These are phyloP conservation scores for Aquilaria yunnanensis DNA, from an alignment of 345 rosid species.

Conservation along the genomic window DNA sequence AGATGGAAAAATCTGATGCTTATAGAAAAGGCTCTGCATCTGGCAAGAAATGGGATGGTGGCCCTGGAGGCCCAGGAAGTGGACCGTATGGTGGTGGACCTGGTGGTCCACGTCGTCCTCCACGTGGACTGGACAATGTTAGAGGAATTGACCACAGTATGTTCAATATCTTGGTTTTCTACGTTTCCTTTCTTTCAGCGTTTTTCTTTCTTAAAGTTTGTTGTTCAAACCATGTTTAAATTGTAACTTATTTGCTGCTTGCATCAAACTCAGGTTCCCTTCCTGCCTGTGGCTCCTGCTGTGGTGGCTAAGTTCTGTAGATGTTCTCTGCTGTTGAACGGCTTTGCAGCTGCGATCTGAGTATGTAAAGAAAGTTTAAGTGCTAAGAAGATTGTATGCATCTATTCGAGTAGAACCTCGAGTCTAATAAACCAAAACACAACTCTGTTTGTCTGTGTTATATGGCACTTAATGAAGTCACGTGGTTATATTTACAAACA, in stretches of 20 bases:
- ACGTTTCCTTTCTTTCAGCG: too few relatives aligned
- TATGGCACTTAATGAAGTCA: too few relatives aligned
- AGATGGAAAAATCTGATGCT: slow-evolving; percentile 60
- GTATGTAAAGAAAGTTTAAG: too few relatives aligned
- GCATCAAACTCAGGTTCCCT: slow-evolving; percentile 39
- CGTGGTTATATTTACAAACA: too few relatives aligned
- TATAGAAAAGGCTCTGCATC: slow-evolving; percentile 42
- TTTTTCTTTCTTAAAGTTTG: too few relatives aligned
- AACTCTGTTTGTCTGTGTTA: too few relatives aligned
- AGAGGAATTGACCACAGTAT: slow-evolving; percentile 65
- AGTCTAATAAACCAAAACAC: too few relatives aligned
- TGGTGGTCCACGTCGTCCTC: slow-evolving; percentile 53
- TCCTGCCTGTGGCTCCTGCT: slow-evolving; percentile 86
- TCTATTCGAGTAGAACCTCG: too few relatives aligned
- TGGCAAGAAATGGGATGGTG: slow-evolving; percentile 66
- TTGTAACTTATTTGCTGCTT: background rate
- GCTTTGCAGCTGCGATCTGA: too few relatives aligned
- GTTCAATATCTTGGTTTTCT: slow-evolving; percentile 6
- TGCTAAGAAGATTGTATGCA: too few relatives aligned
- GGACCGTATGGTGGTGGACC: slow-evolving; percentile 48
- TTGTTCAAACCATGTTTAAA: background rate
- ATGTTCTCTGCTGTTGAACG: background rate
- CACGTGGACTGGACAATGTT: slow-evolving; percentile 56
- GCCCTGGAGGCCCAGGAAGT: slow-evolving; percentile 57
- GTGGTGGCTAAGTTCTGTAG: slow-evolving; percentile 31